Base-by-base conservation (phyloP, 257 asterid genomes). In the Coffea canephora region DNA sequence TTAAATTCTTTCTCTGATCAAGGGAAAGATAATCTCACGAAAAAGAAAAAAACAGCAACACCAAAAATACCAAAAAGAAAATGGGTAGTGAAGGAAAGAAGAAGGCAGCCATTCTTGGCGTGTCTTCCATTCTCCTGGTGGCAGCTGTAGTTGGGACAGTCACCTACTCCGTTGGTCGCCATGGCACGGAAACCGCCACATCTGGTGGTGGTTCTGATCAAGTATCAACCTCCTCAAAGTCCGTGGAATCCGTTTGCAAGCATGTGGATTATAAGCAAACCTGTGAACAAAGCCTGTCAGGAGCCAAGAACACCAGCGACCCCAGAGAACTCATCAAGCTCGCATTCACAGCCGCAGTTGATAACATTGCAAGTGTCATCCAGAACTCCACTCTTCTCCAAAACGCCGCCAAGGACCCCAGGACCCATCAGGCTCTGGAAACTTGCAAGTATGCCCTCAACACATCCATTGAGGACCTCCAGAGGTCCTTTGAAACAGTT, bases 81-180 rank as follows among this genome's bases (percentile, higher is more conserved):
- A 82, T 82, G 69, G 80, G 61, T 0, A 54, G 34, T 1, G 59
- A 43, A 3, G 76, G 50, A 11, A 78, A 68, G 54, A 86, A 81
- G 4, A 86, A 83, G 76, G 9, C 67, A 1, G 71, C 82, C 12
- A 27, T 81, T 14, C 74, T 71, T 5, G 80, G 85, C 54, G 27
- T 84, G 67, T 83, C 86, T 18, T 81, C 89, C 3, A 45, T 84
- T 79, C 82, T 86, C 59, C 69, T 86, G 1, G 87, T 83, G 45
- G 88, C 88, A 0, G 82, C 82, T 19, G 84, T 83, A 3, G 68
- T 86, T 4, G 89, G 85, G 0, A 72, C 82, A 1, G 84, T 85
- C 1, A 77, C 80, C 0, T 72, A 75, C 23, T 23, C 57, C 0
- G 27, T 64, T 36, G 14, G 48, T 43, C 25, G 23, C n/a, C 21